Conservation (phyloP, 2,329 filamentous ascomycete genomes). For the Beauveria rudraprayagi region DNA sequence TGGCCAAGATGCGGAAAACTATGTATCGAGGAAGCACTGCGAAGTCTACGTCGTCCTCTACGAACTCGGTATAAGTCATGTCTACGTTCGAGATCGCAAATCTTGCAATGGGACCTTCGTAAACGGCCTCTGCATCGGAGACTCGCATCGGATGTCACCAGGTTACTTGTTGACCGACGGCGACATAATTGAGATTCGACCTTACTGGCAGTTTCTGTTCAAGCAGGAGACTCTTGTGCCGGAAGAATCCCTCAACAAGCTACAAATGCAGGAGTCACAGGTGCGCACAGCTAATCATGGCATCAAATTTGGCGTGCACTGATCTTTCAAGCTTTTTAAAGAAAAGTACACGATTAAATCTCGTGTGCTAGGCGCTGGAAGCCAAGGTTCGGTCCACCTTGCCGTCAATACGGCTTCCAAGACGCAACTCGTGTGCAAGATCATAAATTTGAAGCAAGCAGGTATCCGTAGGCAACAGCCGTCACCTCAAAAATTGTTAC, state of each 20-base stretch:
- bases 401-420: conserved; percentile 40
- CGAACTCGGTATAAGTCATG: conserved; percentile 33
- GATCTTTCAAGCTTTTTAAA: conserved; percentile 23
- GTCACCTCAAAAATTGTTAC: conserved; percentile 30
- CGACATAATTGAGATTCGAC: conserved; percentile 38
- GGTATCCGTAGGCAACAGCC: conserved; percentile 19
- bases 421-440: conserved; percentile 61
- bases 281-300: conserved; percentile 15
- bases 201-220: conserved; percentile 30
- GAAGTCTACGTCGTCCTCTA: conserved; percentile 48
- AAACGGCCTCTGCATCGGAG: conserved; percentile 37
- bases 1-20: conserved; percentile 25
- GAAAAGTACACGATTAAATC: conserved; percentile 26
- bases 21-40: conserved; percentile 45
- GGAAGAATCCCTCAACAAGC: conserved; percentile 18
- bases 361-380: conserved; percentile 29
- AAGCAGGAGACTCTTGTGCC: conserved; percentile 21
- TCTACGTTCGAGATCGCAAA: conserved; percentile 49
- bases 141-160: conserved; percentile 26
- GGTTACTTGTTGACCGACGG: conserved; percentile 42
- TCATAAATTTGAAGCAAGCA: conserved; percentile 42
- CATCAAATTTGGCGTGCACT: not conserved
- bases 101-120: conserved; percentile 48
- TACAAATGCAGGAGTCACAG: conserved; percentile 26
- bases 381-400: conserved; percentile 30